Percentiles rank a stretch among this genome's conserved stretches.
These are phyloP conservation scores for Candida railenensis DNA, from an alignment of 805 yeast genomes.

Conservation along the genomic window DNA sequence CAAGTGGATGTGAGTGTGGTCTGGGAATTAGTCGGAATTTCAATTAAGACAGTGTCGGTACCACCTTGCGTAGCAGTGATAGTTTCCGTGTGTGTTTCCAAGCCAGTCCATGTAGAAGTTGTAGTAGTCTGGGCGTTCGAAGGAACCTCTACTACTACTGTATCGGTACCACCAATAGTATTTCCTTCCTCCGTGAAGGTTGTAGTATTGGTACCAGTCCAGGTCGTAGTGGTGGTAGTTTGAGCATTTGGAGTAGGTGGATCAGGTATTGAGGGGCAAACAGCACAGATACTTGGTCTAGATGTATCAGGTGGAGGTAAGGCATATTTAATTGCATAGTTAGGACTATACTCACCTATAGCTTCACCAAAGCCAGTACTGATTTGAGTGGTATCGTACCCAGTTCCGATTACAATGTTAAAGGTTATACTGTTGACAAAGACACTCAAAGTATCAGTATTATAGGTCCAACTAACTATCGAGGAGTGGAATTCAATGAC, in stretches of 20 bases:
- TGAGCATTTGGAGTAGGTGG: neutral
- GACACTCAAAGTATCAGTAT: neutral
- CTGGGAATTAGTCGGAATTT: slow-evolving; percentile 10
- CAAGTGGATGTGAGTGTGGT: slow-evolving; percentile 12
- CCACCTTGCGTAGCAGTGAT: slow-evolving; percentile 5
- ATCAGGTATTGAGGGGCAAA: neutral
- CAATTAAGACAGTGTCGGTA: slow-evolving; percentile 13
- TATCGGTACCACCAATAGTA: slow-evolving; percentile 5
- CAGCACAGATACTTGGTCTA: neutral
- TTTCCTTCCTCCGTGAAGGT: neutral
- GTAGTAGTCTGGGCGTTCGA: neutral
- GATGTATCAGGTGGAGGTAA: neutral
- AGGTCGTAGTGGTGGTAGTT: neutral
- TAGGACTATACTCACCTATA: neutral
- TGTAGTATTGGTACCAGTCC: slow-evolving; percentile 2
- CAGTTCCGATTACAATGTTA: neutral
- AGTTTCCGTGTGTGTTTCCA: slow-evolving; percentile 4
- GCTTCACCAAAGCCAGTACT: neutral
- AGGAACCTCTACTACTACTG: slow-evolving; percentile 14
- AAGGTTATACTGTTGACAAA: neutral
- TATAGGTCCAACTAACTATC: slow-evolving; percentile 8
- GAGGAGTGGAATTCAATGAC: slow-evolving; percentile 20
- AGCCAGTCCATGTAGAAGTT: slow-evolving; percentile 12
- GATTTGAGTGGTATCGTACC: neutral
- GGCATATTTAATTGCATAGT: neutral